Base-by-base conservation (phyloP, 83 land plant genomes). In the Picea abies region DNA sequence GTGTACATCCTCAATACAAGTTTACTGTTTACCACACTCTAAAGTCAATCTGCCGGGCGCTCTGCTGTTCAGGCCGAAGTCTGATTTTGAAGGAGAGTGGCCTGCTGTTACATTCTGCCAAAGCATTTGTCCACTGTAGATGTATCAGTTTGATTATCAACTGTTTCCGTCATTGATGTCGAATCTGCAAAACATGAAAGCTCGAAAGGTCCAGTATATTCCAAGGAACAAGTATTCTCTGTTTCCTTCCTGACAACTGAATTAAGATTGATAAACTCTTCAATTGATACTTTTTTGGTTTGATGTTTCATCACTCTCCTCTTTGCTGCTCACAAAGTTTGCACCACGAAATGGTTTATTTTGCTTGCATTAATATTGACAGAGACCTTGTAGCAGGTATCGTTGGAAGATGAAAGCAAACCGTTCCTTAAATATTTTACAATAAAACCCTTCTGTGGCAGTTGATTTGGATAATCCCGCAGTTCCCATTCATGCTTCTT, bases 401-500 rank as follows among this genome's bases (percentile, higher is more conserved):
- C 58, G 26, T 25, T 25, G 25, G 77, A 22, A 22, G 58, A n/a
- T 3, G 49, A n/a, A 25, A 19, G 25, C 6, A 76, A 76, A 76
- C 35, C 9, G 47, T 76, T 76, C 60, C 58, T 56, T 76, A 76
- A 76, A 52, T 56, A 52, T 1, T 76, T 60, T 62, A 76, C 29
- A 17, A 20, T 60, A 76, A 14, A 15, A 76, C 61, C 61, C 58
- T 56, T 76, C 5, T 52, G 83, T 37, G 93, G 84, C 25, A 91
- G 69, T 64, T 82, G 85, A 63, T 87, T 86, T 71, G 88, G 11
- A 76, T 86, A 47, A 16, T 85, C 90, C 73, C 19, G 72, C 62
- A 86, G 64, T 14, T 87, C 82, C 61, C 61, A 32, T 61, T 84
- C 69, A 82, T 92, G 92, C 80, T 85, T 88, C 79, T 47, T 84